Evolutionary conservation across 306 rosid species (phyloP).

Genomic region (Ormosia emarginata): DNA sequence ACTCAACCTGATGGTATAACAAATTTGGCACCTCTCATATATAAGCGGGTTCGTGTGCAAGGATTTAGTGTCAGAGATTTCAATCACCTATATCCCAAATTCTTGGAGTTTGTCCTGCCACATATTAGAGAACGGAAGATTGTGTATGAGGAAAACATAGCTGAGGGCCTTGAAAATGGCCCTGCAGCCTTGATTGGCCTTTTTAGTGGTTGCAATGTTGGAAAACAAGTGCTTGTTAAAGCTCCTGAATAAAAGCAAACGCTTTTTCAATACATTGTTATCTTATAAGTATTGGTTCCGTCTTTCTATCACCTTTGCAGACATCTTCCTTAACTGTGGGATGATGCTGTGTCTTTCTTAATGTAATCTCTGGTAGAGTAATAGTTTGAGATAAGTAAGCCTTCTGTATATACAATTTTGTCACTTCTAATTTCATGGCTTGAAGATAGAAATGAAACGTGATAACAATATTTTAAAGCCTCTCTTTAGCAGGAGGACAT

Average conservation of each 20-base stretch:
- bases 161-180: constrained; percentile 34
- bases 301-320: too few relatives aligned
- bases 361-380: too few relatives aligned
- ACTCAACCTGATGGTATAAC: constrained; percentile 25
- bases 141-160: constrained; percentile 27
- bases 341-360: too few relatives aligned
- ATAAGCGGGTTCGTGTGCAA: constrained; percentile 16
- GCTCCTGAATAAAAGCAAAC: background rate
- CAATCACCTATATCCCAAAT: constrained; percentile 29
- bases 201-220: constrained; percentile 27
- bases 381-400: too few relatives aligned
- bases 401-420: too few relatives aligned
- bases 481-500: too few relatives aligned
- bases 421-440: too few relatives aligned
- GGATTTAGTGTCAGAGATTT: constrained; percentile 5
- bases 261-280: background rate
- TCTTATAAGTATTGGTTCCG: too few relatives aligned
- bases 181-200: constrained; percentile 30
- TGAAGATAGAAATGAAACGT: too few relatives aligned
- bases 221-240: constrained; percentile 34
- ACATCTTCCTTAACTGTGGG: too few relatives aligned
- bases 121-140: constrained; percentile 27
- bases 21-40: constrained; percentile 24
- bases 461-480: too few relatives aligned
- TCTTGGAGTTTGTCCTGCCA: constrained; percentile 27